Conservation (phyloP, 2,329 filamentous ascomycete species). For the Ophiostoma perfectum region DNA sequence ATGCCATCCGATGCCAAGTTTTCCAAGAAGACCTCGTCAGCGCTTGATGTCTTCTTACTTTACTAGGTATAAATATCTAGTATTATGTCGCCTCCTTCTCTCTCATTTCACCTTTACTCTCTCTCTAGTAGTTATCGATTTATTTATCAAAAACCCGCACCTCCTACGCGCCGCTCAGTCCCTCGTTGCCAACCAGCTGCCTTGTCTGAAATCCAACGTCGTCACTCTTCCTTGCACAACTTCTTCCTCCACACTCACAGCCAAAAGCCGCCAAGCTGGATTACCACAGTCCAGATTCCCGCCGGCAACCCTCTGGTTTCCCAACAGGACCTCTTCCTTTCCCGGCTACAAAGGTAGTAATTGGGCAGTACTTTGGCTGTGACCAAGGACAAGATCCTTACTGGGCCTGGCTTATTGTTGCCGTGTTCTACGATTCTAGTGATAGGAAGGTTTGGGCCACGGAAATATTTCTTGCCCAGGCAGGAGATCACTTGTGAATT, state of each 20-base stretch:
- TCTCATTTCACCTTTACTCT: neutral
- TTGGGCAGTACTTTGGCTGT: conserved; percentile 39
- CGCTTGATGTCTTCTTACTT: neutral
- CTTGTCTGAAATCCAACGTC: neutral
- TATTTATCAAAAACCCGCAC: neutral
- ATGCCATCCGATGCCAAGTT: neutral
- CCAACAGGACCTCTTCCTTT: conserved; percentile 33
- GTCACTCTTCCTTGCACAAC: neutral
- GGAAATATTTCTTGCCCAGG: conserved; percentile 37
- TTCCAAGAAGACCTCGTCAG: neutral
- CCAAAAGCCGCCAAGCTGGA: neutral
- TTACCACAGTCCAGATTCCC: conserved; percentile 6
- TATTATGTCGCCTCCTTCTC: neutral
- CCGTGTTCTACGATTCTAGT: conserved; percentile 42
- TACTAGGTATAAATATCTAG: neutral
- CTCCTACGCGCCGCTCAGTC: too few species aligned
- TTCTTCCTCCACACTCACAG: neutral
- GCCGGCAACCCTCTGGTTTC: neutral
- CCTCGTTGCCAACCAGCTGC: too few species aligned
- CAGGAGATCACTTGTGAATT: neutral
- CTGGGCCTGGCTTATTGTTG: conserved; percentile 46
- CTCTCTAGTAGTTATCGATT: neutral
- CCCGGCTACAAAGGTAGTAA: conserved; percentile 43
- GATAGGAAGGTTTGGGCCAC: conserved; percentile 43
- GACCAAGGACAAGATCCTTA: conserved; percentile 29